Base-by-base conservation (phyloP, 352 stramenopile genomes). In the Thalassiosira livingstoniorum region DNA sequence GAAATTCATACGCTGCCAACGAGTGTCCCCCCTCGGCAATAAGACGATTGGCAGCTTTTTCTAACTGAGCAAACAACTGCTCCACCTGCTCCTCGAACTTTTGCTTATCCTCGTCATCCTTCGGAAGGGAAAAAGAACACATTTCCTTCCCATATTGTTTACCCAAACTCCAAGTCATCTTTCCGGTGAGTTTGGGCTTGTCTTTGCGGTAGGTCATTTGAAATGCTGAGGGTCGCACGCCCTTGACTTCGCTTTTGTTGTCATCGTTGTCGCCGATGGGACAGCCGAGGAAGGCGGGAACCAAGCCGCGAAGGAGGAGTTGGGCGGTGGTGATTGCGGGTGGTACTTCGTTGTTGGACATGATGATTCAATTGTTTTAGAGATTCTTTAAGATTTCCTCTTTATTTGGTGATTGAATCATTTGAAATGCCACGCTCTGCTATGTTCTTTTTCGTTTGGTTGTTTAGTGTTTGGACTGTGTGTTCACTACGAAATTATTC, bases 191-290 rank as follows among this genome's bases (percentile, higher is more conserved):
- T 58, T 53, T 47, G 39, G 53, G 25, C 62, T 88, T 68, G 60
- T 94, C 89, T 64, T 92, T 94, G 29, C 90, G 78, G 58, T 85
- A 94, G 0, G 89, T 93, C 47, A 90, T 85, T 77, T 94, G 89
- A 60, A 94, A 82, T 2, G 90, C 51, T 42, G 73, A 87, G 4
- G 83, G 55, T 31, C 54, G 42, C 0, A 78, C 67, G 54, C 79
- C 74, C 25, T 62, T 37, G 23, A 76, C 67, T 27, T 43, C 43
- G 7, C 34, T 29, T 37, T 35, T 23, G 7, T n/a, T 31, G 51
- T 54, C 57, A 55, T 42, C 54, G 31, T 23, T 32, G 55, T 75
- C 57, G 76, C 79, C 73, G 51, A 78, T 76, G 53, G 62, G n/a
- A 61, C 69, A 85, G 61, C 75, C 75, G 10, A 92, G 25, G 32